Base-by-base conservation (phyloP, 2,329 filamentous ascomycete genomes). In the Fusarium miscanthi region DNA sequence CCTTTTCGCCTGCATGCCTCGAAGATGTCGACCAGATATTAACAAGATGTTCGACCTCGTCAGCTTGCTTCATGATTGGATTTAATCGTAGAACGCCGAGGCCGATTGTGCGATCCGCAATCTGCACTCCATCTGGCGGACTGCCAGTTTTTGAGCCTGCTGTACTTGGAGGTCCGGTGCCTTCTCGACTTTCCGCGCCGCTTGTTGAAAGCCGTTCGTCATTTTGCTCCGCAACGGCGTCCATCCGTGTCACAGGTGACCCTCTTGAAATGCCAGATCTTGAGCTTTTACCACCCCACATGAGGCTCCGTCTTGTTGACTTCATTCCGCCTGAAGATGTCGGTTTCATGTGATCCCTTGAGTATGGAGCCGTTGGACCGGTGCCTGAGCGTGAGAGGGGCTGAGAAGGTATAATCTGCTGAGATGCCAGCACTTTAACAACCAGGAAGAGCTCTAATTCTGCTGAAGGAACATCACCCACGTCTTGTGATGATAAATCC, bases 401-500 rank as follows among this genome's bases (percentile, higher is more conserved):
- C 66, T 87, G 87, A 6, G 69, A 63, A 10, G 80, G 72, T 17
- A 83, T 69, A 9, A 90, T 81, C 52, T 87, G 86, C 64, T 89
- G 87, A 1, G 85, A 82, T 6, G 90, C 88, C 53, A 94, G 87
- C 12, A 98, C 89, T 76, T 93, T 94, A 72, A 96, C 92, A 7
- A 98, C 91, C 3, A 99, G 86, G 79, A 93, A 98, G 25, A 98
- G 83, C 57, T 94, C 92, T 7, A 89, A 89, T 52, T 92, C 92
- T 13, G 89, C 87, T 6, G 91, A 86, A 2, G 87, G 84, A 2
- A 84, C 80, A 53, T 91, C 89, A 30, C 90, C 90, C 65, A 91
- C 87, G 76, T 98, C 95, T 53, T 91, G 88, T 2, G 93, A 89
- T 42, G 91, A 94, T 23, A 99, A 85, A 77, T 98, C 94, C 6